These are phyloP conservation scores for Neoboletus brunneissimus DNA, from an alignment of 768 basidiomycete genomes.

Conservation along the genomic window DNA sequence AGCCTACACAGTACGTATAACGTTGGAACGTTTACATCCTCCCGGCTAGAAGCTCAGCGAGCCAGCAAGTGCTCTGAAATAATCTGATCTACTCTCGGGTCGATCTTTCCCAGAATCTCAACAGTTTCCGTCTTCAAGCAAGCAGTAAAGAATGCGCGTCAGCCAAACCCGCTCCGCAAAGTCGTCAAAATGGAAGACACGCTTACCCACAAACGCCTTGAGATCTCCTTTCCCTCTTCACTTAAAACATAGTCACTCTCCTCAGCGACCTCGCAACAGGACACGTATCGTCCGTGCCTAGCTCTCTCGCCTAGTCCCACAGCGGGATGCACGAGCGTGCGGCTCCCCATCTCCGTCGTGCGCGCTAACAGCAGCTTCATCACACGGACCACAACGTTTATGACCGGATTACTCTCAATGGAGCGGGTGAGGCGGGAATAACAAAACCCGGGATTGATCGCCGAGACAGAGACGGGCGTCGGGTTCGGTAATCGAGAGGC, in stretches of 20 bases:
- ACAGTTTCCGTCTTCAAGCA: conserved; percentile 28
- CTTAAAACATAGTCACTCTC: conserved; percentile 34
- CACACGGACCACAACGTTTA: neutral
- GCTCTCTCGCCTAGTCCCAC: conserved; percentile 23
- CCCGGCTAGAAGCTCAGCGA: conserved; percentile 4
- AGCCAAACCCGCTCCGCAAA: neutral
- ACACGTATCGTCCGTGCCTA: conserved; percentile 32
- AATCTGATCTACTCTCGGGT: conserved; percentile 28
- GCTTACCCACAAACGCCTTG: conserved; percentile 36
- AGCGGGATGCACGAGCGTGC: conserved; percentile 35
- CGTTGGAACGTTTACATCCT: neutral
- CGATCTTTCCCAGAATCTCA: conserved; percentile 24
- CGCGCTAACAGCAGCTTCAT: conserved; percentile 27
- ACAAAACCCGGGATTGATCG: conserved; percentile 37
- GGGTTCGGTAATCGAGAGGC: conserved; percentile 29
- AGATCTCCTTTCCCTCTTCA: conserved; percentile 29
- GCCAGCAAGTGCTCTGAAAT: conserved; percentile 24
- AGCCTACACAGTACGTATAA: neutral
- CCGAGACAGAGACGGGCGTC: conserved; percentile 29
- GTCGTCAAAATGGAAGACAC: neutral
- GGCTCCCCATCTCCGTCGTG: conserved; percentile 35
- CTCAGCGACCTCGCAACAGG: conserved; percentile 25
- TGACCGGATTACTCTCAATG: conserved; percentile 6
- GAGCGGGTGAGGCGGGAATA: conserved; percentile 30
- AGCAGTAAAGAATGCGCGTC: neutral